A percentile compares a stretch with the other conserved stretches of the same genome.
These are phyloP conservation scores for Colletotrichum lini DNA, from an alignment of 2,329 filamentous ascomycete species.

Conservation along the genomic window DNA sequence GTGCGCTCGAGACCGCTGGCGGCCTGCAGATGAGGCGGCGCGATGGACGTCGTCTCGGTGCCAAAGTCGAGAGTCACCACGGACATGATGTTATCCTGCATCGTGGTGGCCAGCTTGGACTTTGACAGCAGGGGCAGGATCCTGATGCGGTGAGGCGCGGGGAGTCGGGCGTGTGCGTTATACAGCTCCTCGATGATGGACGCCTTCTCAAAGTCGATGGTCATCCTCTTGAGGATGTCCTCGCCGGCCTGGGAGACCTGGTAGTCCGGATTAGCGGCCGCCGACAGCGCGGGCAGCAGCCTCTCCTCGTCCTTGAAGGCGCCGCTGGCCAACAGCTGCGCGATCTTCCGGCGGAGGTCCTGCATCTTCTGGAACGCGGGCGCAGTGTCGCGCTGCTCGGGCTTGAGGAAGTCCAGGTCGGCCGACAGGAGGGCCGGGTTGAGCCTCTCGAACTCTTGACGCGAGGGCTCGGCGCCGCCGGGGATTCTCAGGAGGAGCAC, in stretches of 20 bases:
- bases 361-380: slow-evolving; percentile 55
- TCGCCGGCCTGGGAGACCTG: slow-evolving; percentile 88
- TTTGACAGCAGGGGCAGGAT: slow-evolving; percentile 83
- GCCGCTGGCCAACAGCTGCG: slow-evolving; percentile 84
- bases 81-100: slow-evolving; percentile 76
- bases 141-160: slow-evolving; percentile 81
- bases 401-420: slow-evolving; percentile 79
- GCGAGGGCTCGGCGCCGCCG: slow-evolving; percentile 45
- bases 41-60: slow-evolving; percentile 31
- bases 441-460: slow-evolving; percentile 43
- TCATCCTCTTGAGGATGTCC: slow-evolving; percentile 86
- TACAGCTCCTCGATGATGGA: slow-evolving; percentile 77
- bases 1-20: slow-evolving; percentile 78
- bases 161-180: slow-evolving; percentile 79
- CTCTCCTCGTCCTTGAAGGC: slow-evolving; percentile 88
- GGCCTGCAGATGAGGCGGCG: slow-evolving; percentile 48
- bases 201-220: slow-evolving; percentile 80
- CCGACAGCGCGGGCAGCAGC: slow-evolving; percentile 86
- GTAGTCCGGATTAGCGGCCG: slow-evolving; percentile 85
- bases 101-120: slow-evolving; percentile 80
- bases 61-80: slow-evolving; percentile 77
- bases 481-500: slow-evolving; percentile 74
- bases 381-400: slow-evolving; percentile 64
- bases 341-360: slow-evolving; percentile 69
- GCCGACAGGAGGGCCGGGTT: slow-evolving; percentile 72